Conservation (phyloP, 2,329 filamentous ascomycete genomes). For the Fusarium sp. region DNA sequence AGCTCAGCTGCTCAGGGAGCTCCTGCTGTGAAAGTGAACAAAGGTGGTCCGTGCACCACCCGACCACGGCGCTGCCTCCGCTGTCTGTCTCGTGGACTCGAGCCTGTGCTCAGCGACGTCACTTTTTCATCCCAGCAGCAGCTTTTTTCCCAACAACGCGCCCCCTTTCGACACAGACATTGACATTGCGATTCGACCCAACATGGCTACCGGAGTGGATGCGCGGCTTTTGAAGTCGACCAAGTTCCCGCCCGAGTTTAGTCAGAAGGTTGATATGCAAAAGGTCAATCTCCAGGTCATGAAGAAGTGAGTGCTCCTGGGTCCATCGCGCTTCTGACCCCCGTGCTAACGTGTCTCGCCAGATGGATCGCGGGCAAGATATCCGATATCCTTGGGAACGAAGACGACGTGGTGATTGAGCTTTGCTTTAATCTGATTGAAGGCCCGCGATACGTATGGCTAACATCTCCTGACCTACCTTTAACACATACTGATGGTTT, state of each 20-base stretch:
- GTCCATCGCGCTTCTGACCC: background rate
- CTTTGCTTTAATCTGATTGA: constrained; percentile 80
- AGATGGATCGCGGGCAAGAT: constrained; percentile 96
- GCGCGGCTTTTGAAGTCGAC: constrained; percentile 90
- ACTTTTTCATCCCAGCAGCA: constrained; percentile 42
- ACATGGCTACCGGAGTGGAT: constrained; percentile 87
- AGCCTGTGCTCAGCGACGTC: constrained; percentile 44
- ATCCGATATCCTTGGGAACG: constrained; percentile 86
- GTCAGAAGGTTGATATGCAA: constrained; percentile 93
- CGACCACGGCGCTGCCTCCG: background rate
- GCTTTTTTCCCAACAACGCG: constrained; percentile 38
- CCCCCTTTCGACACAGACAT: constrained; percentile 22
- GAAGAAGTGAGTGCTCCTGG: constrained; percentile 79
- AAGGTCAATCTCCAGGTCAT: constrained; percentile 98
- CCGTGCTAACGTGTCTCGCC: constrained; percentile 30
- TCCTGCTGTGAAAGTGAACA: background rate
- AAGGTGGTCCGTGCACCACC: constrained; percentile 27
- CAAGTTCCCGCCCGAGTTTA: constrained; percentile 94
- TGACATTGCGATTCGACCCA: constrained; percentile 42
- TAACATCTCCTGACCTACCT: background rate
- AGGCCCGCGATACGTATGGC: constrained; percentile 77
- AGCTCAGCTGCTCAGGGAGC: background rate
- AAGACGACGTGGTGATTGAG: constrained; percentile 96
- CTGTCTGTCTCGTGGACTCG: background rate
- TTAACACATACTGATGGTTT: constrained; percentile 41